These are phyloP conservation scores for Aureobasidium leucospermi DNA, from an alignment of 2,329 filamentous ascomycete genomes.

Conservation along the genomic window DNA sequence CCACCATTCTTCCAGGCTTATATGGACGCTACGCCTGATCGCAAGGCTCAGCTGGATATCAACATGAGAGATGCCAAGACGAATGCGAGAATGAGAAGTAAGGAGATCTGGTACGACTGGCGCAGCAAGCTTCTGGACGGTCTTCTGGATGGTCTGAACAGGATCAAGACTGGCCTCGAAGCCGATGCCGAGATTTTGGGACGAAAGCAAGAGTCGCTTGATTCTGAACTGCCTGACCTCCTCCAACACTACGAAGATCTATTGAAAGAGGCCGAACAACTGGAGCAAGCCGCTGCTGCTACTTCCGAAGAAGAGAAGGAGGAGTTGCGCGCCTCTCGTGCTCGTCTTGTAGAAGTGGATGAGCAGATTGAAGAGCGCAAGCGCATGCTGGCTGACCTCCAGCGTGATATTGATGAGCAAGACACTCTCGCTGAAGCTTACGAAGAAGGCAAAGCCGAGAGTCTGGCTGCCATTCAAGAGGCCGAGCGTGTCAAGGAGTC, in stretches of 20 bases:
- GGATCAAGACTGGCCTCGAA: conserved; percentile 69
- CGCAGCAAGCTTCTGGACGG: conserved; percentile 79
- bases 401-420: conserved; percentile 59
- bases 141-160: conserved; percentile 70
- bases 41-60: conserved; percentile 83
- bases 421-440: conserved; percentile 57
- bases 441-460: conserved; percentile 60
- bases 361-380: conserved; percentile 64
- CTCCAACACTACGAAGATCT: conserved; percentile 55
- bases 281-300: conserved; percentile 66
- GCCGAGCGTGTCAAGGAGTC: conserved; percentile 80
- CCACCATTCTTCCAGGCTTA: conserved; percentile 90
- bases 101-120: conserved; percentile 98
- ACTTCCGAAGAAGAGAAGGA: conserved; percentile 73
- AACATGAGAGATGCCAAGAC: conserved; percentile 98
- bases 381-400: conserved; percentile 58
- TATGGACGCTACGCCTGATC: conserved; percentile 71
- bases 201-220: conserved; percentile 62
- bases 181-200: conserved; percentile 60
- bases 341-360: conserved; percentile 58
- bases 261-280: conserved; percentile 50
- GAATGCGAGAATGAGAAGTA: conserved; percentile 80
- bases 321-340: conserved; percentile 67
- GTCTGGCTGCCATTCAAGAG: conserved; percentile 66
- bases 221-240: conserved; percentile 59